Percentiles rank a stretch among this genome's conserved stretches.
These are phyloP conservation scores for Amanita rimosa DNA, from an alignment of 768 basidiomycete genomes.

Conservation along the genomic window DNA sequence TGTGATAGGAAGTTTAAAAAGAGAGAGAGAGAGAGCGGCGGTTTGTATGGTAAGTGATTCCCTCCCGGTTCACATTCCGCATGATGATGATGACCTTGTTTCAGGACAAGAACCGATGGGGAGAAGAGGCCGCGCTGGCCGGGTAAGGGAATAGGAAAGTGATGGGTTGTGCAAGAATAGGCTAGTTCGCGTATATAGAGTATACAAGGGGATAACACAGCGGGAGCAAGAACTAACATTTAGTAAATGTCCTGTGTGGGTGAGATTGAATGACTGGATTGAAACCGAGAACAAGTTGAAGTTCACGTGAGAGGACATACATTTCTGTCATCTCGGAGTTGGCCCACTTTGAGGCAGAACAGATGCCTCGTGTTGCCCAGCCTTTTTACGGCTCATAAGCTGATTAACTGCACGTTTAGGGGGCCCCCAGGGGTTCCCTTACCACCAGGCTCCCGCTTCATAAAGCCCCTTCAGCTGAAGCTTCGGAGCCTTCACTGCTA, in stretches of 20 bases:
- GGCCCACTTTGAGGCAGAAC: not conserved
- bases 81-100: not conserved
- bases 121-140: not conserved
- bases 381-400: conserved; percentile 3
- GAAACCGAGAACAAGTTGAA: not conserved
- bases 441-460: not conserved
- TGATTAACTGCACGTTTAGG: not conserved
- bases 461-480: not conserved
- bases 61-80: not conserved
- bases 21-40: no score
- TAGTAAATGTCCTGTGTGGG: no score
- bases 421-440: not conserved
- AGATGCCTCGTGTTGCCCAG: conserved; percentile 6
- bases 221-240: no score
- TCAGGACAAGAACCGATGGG: not conserved
- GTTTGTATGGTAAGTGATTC: not conserved
- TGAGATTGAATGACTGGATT: no score
- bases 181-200: not conserved
- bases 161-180: not conserved
- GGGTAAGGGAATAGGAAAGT: not conserved
- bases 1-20: not conserved
- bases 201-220: not conserved
- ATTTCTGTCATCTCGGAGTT: not conserved
- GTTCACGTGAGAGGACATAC: conserved; percentile 3
- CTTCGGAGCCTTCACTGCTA: not conserved